Conservation (phyloP, 2,329 filamentous ascomycete species). For the Pseudogymnoascus destructans region DNA sequence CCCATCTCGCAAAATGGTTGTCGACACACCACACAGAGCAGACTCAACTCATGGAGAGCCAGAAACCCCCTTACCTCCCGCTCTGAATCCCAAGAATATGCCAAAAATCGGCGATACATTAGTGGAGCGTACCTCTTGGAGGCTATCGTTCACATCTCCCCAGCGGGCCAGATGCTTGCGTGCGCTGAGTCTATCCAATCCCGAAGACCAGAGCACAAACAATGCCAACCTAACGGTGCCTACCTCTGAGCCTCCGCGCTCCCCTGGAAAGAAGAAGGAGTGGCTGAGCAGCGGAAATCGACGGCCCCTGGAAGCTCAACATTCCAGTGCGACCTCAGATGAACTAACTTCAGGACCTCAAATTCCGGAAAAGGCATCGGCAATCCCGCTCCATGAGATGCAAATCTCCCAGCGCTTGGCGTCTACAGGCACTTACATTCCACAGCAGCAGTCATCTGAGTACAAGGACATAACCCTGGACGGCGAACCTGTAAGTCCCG, state of each 20-base stretch:
- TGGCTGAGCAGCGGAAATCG: not conserved
- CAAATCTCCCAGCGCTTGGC: slow-evolving; percentile 20
- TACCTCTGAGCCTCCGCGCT: slow-evolving; percentile 10
- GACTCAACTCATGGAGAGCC: not conserved
- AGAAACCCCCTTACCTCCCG: slow-evolving; percentile 17
- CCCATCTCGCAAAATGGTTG: slow-evolving; percentile 1
- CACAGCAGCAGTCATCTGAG: slow-evolving; percentile 3
- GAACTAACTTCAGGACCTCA: not conserved
- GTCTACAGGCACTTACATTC: slow-evolving; percentile 16
- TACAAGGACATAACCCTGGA: not conserved
- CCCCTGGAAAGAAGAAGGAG: not conserved
- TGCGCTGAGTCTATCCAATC: slow-evolving; percentile 19
- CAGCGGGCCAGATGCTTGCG: slow-evolving; percentile 21
- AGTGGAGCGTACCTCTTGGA: slow-evolving; percentile 21
- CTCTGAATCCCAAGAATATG: slow-evolving; percentile 18
- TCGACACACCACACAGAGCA: not conserved
- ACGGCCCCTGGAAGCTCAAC: slow-evolving; percentile 7
- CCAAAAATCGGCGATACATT: slow-evolving; percentile 19
- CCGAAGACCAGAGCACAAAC: slow-evolving; percentile 11
- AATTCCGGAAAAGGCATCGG: not conserved
- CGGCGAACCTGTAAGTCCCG: not conserved
- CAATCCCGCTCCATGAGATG: slow-evolving; percentile 23
- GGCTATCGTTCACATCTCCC: slow-evolving; percentile 21
- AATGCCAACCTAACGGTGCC: slow-evolving; percentile 4
- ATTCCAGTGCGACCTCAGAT: not conserved